phyloP scores from a whole-genome alignment of 2,329 filamentous ascomycete genomes.

The Colletotrichum higginsianum region DNA sequence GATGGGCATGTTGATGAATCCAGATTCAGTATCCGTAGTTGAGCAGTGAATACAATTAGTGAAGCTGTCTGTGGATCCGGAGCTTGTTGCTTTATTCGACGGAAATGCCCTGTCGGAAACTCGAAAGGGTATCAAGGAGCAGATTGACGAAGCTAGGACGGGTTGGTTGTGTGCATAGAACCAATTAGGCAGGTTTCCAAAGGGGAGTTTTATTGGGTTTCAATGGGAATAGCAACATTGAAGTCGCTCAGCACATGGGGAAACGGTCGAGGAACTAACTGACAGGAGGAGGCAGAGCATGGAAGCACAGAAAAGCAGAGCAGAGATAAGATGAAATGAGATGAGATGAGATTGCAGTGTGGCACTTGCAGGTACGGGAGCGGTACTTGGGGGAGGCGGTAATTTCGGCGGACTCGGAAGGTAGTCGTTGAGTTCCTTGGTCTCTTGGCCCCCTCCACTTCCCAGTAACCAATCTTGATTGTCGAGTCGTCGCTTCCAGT shows the following conservation, averaged over 20 bases:
- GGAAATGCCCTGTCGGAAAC: too few species aligned
- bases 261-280: conserved; percentile 5
- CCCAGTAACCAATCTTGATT: not conserved
- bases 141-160: conserved; percentile 28
- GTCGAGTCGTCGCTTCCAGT: not conserved
- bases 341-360: conserved; percentile 22
- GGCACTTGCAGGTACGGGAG: conserved; percentile 17
- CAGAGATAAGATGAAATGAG: too few species aligned
- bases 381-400: conserved; percentile 20
- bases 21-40: not conserved
- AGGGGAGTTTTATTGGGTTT: conserved; percentile 6
- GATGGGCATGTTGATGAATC: not conserved
- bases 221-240: conserved; percentile 30
- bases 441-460: not conserved
- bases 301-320: too few species aligned
- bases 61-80: not conserved
- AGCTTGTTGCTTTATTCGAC: too few species aligned
- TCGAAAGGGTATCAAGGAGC: conserved; percentile 11
- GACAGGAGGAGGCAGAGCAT: too few species aligned
- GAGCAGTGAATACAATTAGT: conserved; percentile 6
- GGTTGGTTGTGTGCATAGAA: not conserved
- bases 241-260: conserved; percentile 33
- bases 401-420: not conserved
- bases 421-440: conserved; percentile 14
- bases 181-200: too few species aligned